Evolutionary conservation across 2,329 filamentous ascomycete species (phyloP), one percentile per base, ranked within the genome.

Genomic region (Beauveria brongniartii): DNA sequence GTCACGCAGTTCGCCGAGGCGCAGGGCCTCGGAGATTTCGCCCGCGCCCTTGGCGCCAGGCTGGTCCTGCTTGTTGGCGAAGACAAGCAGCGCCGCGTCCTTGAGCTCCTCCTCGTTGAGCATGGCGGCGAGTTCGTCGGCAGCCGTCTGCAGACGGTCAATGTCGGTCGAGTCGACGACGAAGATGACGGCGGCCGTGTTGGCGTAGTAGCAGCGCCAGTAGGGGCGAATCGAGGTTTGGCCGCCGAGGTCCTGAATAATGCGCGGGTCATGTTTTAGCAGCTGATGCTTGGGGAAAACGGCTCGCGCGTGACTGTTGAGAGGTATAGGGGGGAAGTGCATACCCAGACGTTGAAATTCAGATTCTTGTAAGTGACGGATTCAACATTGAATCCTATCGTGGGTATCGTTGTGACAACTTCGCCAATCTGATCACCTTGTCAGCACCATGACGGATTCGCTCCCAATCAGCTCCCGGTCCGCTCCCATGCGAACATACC

Each of bases 121-220:
- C 94, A 99, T 99, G 18, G 92, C 91, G 61, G 88, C 84, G 61
- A 99, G 79, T 77, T 99, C 94, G 72, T 97, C 94, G 3, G 91
- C 87, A 3, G 94, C 94, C 22, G 92, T 99, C 66, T 91, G 87
- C 66, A 99, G 78, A 65, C 94, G 89, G 71, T 97, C 93, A 71
- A 97, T 95, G 81, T 99, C 94, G 67, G 94, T 99, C 47, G 90
- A 94, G 75, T 99, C 94, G 71, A 99, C 93, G 64, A 99, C 94
- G 79, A 99, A 99, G 70, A 99, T 93, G 67, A 99, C 94, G 20
- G 94, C 94, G 34, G 94, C 93, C 0, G 94, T 99, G 79, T 99
- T 97, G 72, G 92, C 91, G 73, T 97, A 99, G 82, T 99, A 99
- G 79, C 94, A 99, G 74, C 94, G 86, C 94, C 94, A 99, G 80